These are phyloP conservation scores for Tillandsia fasciculata DNA, from an alignment of 176 grass and related monocot genomes.

Conservation along the genomic window DNA sequence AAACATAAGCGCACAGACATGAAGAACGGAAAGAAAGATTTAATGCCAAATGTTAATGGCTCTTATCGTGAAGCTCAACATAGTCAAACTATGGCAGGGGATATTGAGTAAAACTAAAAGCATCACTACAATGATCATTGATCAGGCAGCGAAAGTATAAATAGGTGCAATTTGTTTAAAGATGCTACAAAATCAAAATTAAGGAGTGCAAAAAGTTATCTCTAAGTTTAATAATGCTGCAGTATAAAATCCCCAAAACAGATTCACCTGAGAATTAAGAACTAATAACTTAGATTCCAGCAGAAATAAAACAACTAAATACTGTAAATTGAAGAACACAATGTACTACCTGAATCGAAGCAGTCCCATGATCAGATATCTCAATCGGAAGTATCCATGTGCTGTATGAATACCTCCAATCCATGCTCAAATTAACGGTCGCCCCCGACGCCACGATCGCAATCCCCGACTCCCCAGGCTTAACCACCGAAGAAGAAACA, in stretches of 20 bases:
- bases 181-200: no score
- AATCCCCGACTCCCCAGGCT: conserved; percentile 50
- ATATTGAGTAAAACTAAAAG: no score
- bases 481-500: conserved; percentile 39
- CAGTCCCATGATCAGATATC: conserved; percentile 54
- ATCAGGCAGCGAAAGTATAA: no score
- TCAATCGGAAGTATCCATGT: conserved; percentile 50
- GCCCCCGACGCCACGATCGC: conserved; percentile 57
- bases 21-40: not conserved
- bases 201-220: no score
- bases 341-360: conserved; percentile 60
- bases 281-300: not conserved
- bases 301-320: not conserved
- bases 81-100: no score
- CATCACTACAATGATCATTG: no score
- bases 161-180: no score
- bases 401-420: conserved; percentile 70
- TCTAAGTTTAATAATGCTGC: no score
- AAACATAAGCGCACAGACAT: conserved; percentile 8
- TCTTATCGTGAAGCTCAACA: no score
- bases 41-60: not conserved
- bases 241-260: not conserved
- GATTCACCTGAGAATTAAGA: not conserved
- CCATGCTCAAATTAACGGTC: conserved; percentile 56
- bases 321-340: not conserved